These are phyloP conservation scores for Flaveria sonorensis DNA, from an alignment of 129 eudicot genomes.

Conservation along the genomic window DNA sequence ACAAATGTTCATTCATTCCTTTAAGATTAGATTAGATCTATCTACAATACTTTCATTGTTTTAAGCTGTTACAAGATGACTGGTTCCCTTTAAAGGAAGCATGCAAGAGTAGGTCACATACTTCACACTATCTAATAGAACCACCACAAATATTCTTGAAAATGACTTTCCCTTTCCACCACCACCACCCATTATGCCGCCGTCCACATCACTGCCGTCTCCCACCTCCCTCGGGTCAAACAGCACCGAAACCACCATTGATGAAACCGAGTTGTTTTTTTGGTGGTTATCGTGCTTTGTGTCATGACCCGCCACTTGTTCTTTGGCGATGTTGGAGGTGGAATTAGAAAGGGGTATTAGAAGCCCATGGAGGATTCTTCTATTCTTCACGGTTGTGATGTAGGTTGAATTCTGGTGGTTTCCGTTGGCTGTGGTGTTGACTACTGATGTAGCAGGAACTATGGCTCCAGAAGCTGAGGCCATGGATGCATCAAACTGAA, in stretches of 20 bases:
- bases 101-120: slow-evolving; percentile 95
- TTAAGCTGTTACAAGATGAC: slow-evolving; percentile 68
- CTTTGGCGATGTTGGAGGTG: slow-evolving; percentile 52
- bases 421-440: slow-evolving; percentile 46
- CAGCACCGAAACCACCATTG: slow-evolving; percentile 95
- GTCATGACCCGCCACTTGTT: slow-evolving; percentile 36
- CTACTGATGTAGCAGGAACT: slow-evolving; percentile 53
- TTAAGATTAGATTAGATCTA: neutral
- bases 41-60: slow-evolving; percentile 31
- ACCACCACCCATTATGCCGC: slow-evolving; percentile 64
- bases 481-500: slow-evolving; percentile 80
- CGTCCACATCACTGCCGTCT: slow-evolving; percentile 65
- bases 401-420: slow-evolving; percentile 54
- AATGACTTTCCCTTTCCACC: slow-evolving; percentile 58
- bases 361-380: slow-evolving; percentile 76
- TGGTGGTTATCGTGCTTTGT: slow-evolving; percentile 49
- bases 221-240: slow-evolving; percentile 90
- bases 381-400: slow-evolving; percentile 53
- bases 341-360: slow-evolving; percentile 63
- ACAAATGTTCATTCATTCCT: neutral
- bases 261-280: slow-evolving; percentile 47
- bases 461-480: slow-evolving; percentile 69
- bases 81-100: slow-evolving; percentile 80
- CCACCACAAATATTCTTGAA: slow-evolving; percentile 90
- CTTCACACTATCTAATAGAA: slow-evolving; percentile 89